Evolutionary conservation across 768 basidiomycete species (phyloP).

Genomic region (Dentipellis sp.): DNA sequence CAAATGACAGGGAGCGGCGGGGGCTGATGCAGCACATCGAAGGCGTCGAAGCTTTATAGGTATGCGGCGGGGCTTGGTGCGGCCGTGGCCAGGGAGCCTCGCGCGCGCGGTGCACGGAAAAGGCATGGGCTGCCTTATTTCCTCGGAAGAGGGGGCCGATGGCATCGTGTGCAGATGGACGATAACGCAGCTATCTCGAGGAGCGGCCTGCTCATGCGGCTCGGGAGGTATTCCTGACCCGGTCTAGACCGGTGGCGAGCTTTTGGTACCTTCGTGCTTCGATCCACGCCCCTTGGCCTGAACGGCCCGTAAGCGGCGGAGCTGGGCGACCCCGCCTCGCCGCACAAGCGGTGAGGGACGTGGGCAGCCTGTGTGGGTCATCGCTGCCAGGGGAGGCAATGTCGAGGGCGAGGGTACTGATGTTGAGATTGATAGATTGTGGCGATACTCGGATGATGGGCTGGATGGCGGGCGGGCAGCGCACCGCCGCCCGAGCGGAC

Average conservation of each 20-base stretch:
- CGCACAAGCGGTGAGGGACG: not conserved
- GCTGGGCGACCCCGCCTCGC: not conserved
- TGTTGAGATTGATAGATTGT: not conserved
- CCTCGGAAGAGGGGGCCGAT: not conserved
- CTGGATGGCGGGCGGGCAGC: not conserved
- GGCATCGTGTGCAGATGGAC: not conserved
- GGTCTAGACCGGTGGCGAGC: not conserved
- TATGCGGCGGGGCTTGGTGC: not conserved
- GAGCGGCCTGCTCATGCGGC: not conserved
- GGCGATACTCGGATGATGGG: not conserved
- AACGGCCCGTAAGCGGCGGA: not conserved
- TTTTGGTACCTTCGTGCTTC: not conserved
- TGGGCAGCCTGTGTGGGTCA: not conserved
- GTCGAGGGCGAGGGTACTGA: not conserved
- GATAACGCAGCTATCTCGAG: not conserved
- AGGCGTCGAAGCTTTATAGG: not conserved
- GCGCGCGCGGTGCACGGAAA: not conserved
- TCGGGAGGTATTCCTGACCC: not conserved
- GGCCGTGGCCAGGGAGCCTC: not conserved
- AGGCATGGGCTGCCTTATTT: not conserved
- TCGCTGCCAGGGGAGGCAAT: not conserved
- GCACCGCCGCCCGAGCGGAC: not conserved
- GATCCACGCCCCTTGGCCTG: not conserved
- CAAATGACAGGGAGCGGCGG: not conserved
- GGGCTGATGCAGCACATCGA: not conserved